Percentiles rank a stretch among this genome's conserved stretches.
Conservation (phyloP, 2,329 filamentous ascomycete genomes). For the Epichloe coenophiala region DNA sequence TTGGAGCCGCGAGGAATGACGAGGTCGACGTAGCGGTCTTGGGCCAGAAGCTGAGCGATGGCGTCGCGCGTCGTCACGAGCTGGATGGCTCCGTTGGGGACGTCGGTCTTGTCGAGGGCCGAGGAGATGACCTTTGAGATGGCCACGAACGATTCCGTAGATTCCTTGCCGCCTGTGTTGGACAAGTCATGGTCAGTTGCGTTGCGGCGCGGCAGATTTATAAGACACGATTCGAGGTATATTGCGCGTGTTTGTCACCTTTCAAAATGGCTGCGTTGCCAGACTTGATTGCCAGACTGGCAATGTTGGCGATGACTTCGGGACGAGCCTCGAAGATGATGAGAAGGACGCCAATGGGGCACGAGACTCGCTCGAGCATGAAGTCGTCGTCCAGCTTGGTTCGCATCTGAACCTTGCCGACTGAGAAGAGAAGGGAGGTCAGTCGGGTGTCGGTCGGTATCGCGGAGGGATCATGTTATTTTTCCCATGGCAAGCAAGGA, state of each 20-base stretch:
- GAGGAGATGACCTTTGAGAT: conserved; percentile 76
- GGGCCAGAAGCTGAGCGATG: conserved; percentile 72
- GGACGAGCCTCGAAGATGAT: conserved; percentile 98
- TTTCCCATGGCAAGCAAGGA: background rate
- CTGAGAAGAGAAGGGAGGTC: conserved; percentile 24
- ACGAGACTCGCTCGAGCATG: conserved; percentile 74
- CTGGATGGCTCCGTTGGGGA: conserved; percentile 80
- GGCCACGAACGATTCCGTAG: conserved; percentile 83
- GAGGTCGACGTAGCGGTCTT: conserved; percentile 82
- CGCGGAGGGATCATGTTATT: no score
- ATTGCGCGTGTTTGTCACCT: conserved; percentile 29
- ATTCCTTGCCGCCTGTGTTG: conserved; percentile 72
- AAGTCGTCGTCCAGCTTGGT: conserved; percentile 81
- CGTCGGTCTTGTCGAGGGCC: conserved; percentile 57
- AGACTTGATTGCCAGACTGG: conserved; percentile 88
- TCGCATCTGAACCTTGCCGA: conserved; percentile 71
- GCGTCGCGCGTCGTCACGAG: conserved; percentile 88
- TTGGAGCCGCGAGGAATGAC: conserved; percentile 89
- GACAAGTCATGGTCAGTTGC: no score
- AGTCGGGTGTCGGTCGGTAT: no score
- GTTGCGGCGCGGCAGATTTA: no score
- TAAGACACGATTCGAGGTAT: no score
- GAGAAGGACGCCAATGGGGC: conserved; percentile 90
- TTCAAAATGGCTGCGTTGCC: conserved; percentile 96
- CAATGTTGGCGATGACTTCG: conserved; percentile 97